These are phyloP conservation scores for Daedaleopsis nitida DNA, from an alignment of 768 basidiomycete species.

Conservation along the genomic window DNA sequence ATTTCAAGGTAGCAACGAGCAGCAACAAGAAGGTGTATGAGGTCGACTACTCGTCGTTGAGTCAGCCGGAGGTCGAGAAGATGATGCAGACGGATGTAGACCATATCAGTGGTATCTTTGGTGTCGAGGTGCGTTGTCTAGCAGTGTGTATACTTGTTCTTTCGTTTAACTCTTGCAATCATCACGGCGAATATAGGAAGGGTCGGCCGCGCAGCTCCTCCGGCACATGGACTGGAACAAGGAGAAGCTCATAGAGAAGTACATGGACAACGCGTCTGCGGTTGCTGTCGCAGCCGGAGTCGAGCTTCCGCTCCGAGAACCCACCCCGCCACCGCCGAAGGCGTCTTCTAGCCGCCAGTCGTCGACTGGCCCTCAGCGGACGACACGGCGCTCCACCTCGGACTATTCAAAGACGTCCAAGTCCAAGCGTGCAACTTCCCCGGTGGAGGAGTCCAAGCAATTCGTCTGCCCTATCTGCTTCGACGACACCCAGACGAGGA, in stretches of 20 bases:
- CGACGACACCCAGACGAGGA: slow-evolving; percentile 65
- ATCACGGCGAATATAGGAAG: slow-evolving; percentile 34
- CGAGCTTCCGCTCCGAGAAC: slow-evolving; percentile 42
- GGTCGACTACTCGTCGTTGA: slow-evolving; percentile 79
- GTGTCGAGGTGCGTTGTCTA: slow-evolving; percentile 73
- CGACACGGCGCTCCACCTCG: slow-evolving; percentile 27
- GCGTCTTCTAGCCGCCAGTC: slow-evolving; percentile 39
- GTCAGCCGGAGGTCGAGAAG: slow-evolving; percentile 71
- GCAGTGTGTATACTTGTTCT: not conserved
- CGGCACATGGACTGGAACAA: slow-evolving; percentile 93
- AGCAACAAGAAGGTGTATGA: slow-evolving; percentile 75
- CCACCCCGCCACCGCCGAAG: slow-evolving; percentile 28
- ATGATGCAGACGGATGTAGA: slow-evolving; percentile 79
- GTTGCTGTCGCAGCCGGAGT: slow-evolving; percentile 80
- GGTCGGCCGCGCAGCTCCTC: slow-evolving; percentile 75
- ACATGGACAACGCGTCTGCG: slow-evolving; percentile 86
- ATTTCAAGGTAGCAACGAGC: slow-evolving; percentile 60
- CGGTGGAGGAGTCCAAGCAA: slow-evolving; percentile 41
- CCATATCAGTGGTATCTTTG: slow-evolving; percentile 86
- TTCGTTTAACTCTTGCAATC: not conserved
- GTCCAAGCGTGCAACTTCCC: slow-evolving; percentile 31
- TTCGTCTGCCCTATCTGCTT: slow-evolving; percentile 96
- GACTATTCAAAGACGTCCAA: slow-evolving; percentile 27
- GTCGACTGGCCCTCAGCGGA: slow-evolving; percentile 29
- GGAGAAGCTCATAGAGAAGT: slow-evolving; percentile 93